Evolutionary conservation across 2,329 filamentous ascomycete species (phyloP).

Genomic region (Mycocentrospora acerina): DNA sequence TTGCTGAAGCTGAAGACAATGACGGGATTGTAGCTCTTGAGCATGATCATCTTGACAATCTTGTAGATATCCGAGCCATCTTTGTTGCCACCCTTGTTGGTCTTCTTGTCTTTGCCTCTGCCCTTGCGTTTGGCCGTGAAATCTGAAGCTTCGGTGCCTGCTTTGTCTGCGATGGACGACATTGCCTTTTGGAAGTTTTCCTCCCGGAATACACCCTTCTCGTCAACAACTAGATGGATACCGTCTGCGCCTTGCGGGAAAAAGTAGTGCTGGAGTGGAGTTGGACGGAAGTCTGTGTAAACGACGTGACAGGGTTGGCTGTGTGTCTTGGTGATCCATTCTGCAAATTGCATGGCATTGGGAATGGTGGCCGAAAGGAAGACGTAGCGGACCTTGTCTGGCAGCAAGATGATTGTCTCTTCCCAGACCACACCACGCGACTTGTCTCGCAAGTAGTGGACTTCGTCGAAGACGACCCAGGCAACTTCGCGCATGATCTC

Average conservation of each 20-base stretch:
- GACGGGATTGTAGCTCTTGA: slow-evolving; percentile 94
- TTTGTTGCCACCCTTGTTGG: slow-evolving; percentile 76
- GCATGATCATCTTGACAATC: slow-evolving; percentile 98
- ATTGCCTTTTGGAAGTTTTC: slow-evolving; percentile 98
- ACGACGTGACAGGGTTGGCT: slow-evolving; percentile 98
- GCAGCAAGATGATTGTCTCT: slow-evolving; percentile 95
- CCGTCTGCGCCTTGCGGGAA: slow-evolving; percentile 91
- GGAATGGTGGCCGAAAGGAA: slow-evolving; percentile 98
- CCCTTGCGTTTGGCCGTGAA: slow-evolving; percentile 78
- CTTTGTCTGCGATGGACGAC: slow-evolving; percentile 82
- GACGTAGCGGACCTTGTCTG: slow-evolving; percentile 98
- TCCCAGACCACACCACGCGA: slow-evolving; percentile 96
- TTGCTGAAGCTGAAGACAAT: slow-evolving; percentile 99
- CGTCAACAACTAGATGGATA: slow-evolving; percentile 91
- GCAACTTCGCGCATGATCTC: slow-evolving; percentile 99
- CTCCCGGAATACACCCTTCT: slow-evolving; percentile 94
- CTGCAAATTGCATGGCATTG: slow-evolving; percentile 98
- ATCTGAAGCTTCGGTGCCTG: slow-evolving; percentile 80
- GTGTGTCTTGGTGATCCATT: slow-evolving; percentile 99
- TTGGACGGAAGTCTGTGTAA: slow-evolving; percentile 97
- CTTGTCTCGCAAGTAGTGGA: slow-evolving; percentile 97
- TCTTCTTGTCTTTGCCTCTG: slow-evolving; percentile 88
- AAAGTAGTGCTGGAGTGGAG: slow-evolving; percentile 95
- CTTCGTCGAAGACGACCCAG: slow-evolving; percentile 98
- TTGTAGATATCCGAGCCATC: slow-evolving; percentile 83